Evolutionary conservation across 768 basidiomycete species (phyloP).

Genomic region (Hygrophorus russula): DNA sequence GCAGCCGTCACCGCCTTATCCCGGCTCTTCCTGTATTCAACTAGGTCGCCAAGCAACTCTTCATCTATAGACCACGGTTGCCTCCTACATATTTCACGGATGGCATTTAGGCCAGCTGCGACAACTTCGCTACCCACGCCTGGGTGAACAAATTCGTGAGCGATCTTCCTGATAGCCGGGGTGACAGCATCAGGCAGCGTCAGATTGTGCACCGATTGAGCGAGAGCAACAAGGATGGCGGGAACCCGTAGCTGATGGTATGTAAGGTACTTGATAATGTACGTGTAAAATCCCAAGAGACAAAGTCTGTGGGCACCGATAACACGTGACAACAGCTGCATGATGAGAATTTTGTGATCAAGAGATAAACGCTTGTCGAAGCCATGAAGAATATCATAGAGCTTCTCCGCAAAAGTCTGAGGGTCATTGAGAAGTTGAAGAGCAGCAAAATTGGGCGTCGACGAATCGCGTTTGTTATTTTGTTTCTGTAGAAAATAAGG

Average conservation of each 20-base stretch:
- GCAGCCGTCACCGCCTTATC: conserved; percentile 92
- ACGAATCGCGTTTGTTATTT: conserved; percentile 18
- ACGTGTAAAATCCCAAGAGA: conserved; percentile 91
- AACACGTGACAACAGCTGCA: conserved; percentile 92
- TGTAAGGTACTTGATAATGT: conserved; percentile 87
- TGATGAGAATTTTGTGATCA: conserved; percentile 93
- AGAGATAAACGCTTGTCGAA: conserved; percentile 94
- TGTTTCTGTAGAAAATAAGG: conserved; percentile 20
- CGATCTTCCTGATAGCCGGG: conserved; percentile 85
- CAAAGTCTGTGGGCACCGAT: conserved; percentile 90
- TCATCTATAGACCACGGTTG: conserved; percentile 98
- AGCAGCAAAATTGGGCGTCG: conserved; percentile 73
- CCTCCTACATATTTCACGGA: conserved; percentile 86
- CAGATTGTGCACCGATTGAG: conserved; percentile 89
- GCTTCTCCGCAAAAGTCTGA: conserved; percentile 89
- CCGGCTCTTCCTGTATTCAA: conserved; percentile 91
- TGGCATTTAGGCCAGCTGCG: conserved; percentile 91
- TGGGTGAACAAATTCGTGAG: conserved; percentile 94
- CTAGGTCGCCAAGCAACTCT: conserved; percentile 81
- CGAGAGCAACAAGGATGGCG: conserved; percentile 85
- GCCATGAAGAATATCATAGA: conserved; percentile 72
- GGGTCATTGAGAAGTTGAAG: conserved; percentile 90
- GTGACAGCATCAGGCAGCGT: conserved; percentile 89
- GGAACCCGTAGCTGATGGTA: conserved; percentile 90
- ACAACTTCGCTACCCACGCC: conserved; percentile 94